Conservation (phyloP, 2,329 filamentous ascomycete species). For the Pseudohalonectria lignicola region DNA sequence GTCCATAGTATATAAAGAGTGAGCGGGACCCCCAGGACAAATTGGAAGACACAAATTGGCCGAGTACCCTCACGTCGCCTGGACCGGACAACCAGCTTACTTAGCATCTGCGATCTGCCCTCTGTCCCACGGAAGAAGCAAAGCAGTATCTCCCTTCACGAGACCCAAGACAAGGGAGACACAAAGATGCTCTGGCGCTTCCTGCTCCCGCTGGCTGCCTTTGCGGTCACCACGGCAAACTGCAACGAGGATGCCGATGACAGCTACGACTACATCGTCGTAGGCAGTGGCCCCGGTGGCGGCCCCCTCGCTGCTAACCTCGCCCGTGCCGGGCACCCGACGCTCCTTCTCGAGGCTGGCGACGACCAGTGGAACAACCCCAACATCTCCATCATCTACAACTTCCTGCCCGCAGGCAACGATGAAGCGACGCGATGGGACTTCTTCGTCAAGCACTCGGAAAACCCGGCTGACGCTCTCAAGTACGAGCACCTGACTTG, state of each 20-base stretch:
- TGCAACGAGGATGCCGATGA: constrained; percentile 2
- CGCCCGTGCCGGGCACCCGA: constrained; percentile 46
- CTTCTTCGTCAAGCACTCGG: constrained; percentile 47
- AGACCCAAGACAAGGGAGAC: too few species aligned
- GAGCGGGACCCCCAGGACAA: too few species aligned
- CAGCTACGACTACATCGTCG: constrained; percentile 48
- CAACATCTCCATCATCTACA: constrained; percentile 34
- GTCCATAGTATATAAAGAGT: too few species aligned
- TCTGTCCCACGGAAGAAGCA: too few species aligned
- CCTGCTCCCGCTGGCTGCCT: constrained; percentile 9
- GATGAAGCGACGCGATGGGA: constrained; percentile 42
- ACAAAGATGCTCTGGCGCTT: constrained; percentile 2
- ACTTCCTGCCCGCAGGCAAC: constrained; percentile 37
- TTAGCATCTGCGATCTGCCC: too few species aligned
- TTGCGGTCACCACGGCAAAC: constrained; percentile 6
- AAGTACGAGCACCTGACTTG: constrained; percentile 43
- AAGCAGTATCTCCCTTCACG: too few species aligned
- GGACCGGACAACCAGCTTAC: too few species aligned
- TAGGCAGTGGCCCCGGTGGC: constrained; percentile 51
- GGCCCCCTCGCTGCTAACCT: constrained; percentile 47
- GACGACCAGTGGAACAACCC: constrained; percentile 39
- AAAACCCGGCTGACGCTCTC: constrained; percentile 33
- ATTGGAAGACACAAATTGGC: too few species aligned
- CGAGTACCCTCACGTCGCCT: too few species aligned
- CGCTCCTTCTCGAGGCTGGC: constrained; percentile 50